Percentiles rank a stretch among this genome's conserved stretches.
Evolutionary conservation across 768 basidiomycete genomes (phyloP).

Genomic region (Mycena vitilis): DNA sequence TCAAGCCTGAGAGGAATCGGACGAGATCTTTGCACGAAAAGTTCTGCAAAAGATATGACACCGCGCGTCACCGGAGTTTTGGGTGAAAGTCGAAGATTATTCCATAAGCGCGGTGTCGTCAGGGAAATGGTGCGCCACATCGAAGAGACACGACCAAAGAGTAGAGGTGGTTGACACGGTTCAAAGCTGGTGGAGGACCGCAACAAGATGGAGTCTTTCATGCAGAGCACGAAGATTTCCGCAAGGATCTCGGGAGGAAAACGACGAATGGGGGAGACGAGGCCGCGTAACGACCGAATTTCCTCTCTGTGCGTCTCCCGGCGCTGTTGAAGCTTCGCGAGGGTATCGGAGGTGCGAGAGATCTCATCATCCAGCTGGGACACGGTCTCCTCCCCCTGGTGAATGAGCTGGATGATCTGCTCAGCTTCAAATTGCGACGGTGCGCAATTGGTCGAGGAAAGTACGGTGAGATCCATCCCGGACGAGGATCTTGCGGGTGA

Average conservation of each 20-base stretch:
- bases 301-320: not conserved
- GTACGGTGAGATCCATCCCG: not conserved
- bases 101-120: not conserved
- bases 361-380: not conserved
- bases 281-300: not conserved
- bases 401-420: not conserved
- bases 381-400: not conserved
- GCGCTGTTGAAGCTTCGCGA: not conserved
- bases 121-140: not conserved
- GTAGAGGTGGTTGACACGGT: not conserved
- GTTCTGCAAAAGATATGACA: not conserved
- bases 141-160: not conserved
- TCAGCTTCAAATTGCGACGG: not conserved
- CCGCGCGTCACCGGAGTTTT: not conserved
- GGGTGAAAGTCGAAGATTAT: not conserved
- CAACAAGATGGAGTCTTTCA: not conserved
- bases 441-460: not conserved
- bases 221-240: not conserved
- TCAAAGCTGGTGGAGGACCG: not conserved
- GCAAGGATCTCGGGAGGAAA: not conserved
- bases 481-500: too few relatives aligned
- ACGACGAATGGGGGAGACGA: not conserved
- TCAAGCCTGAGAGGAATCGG: not conserved
- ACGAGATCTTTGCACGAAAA: not conserved
- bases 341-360: not conserved